phyloP scores from a whole-genome alignment of 306 rosid species.

The Cucumis melo region DNA sequence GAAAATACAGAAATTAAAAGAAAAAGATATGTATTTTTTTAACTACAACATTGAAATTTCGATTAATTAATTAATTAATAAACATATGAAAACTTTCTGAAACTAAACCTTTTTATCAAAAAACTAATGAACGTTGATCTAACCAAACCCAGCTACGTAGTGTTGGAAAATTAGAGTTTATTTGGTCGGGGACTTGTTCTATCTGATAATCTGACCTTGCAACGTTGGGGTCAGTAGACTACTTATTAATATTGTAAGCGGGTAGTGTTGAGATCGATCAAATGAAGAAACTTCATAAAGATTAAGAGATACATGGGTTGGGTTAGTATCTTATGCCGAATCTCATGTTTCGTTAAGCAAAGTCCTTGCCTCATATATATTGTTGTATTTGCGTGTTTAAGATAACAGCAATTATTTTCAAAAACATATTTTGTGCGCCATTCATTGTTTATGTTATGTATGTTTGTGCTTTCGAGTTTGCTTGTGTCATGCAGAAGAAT shows the following conservation, averaged over 20 bases:
- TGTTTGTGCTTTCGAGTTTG: neutral
- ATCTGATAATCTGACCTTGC: neutral
- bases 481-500: neutral
- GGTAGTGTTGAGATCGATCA: neutral
- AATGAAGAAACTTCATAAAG: too few species aligned
- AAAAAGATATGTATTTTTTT: too few species aligned
- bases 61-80: neutral
- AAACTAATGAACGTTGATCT: neutral
- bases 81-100: neutral
- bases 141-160: neutral
- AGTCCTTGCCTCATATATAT: neutral
- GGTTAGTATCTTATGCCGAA: too few species aligned
- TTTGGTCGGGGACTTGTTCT: neutral
- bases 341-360: neutral
- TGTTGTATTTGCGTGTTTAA: neutral
- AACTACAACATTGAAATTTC: neutral
- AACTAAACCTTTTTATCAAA: neutral
- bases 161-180: neutral
- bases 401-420: neutral
- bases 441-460: neutral
- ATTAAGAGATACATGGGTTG: too few species aligned
- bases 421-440: neutral
- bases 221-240: neutral
- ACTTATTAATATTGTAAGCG: neutral
- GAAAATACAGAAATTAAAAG: neutral